A percentile compares a stretch with the other conserved stretches of the same genome.
Evolutionary conservation across 352 stramenopile genomes (phyloP).

Genomic region (Achlya hypogyna): DNA sequence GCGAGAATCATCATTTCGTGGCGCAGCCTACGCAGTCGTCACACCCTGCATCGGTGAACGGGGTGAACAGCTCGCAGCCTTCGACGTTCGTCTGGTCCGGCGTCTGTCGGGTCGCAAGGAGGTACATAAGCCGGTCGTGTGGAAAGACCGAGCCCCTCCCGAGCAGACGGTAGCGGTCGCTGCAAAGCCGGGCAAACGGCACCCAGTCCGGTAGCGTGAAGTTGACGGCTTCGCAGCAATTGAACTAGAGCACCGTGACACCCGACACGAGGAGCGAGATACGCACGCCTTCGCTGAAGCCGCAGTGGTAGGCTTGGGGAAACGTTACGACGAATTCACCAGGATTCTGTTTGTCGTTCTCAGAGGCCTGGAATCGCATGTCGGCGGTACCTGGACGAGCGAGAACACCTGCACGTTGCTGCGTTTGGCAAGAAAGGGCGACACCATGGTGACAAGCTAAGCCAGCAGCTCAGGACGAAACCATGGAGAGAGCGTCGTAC

Average conservation of each 20-base stretch:
- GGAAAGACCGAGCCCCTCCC: constrained; percentile 65
- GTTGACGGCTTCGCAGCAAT: constrained; percentile 85
- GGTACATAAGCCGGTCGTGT: constrained; percentile 73
- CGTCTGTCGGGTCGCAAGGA: constrained; percentile 56
- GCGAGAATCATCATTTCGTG: not conserved
- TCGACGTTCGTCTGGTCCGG: constrained; percentile 46
- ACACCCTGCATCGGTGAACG: constrained; percentile 23
- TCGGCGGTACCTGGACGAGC: constrained; percentile 10
- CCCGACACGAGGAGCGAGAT: not conserved
- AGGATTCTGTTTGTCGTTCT: constrained; percentile 71
- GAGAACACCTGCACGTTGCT: not conserved
- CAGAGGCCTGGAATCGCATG: constrained; percentile 49
- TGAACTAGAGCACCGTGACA: constrained; percentile 41
- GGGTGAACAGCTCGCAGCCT: constrained; percentile 56
- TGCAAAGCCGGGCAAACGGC: constrained; percentile 58
- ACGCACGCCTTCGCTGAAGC: constrained; percentile 88
- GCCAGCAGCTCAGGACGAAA: not conserved
- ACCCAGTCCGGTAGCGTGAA: constrained; percentile 82
- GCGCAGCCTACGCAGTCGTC: not conserved
- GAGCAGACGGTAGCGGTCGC: constrained; percentile 58
- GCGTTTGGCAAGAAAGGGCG: not conserved
- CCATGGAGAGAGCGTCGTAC: not conserved
- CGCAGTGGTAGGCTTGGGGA: constrained; percentile 93
- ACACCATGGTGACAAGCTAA: not conserved
- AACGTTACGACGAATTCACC: constrained; percentile 98